Percentiles rank a stretch among this genome's conserved stretches.
Conservation (phyloP, 2,329 filamentous ascomycete species). For the Diplodia seriata region DNA sequence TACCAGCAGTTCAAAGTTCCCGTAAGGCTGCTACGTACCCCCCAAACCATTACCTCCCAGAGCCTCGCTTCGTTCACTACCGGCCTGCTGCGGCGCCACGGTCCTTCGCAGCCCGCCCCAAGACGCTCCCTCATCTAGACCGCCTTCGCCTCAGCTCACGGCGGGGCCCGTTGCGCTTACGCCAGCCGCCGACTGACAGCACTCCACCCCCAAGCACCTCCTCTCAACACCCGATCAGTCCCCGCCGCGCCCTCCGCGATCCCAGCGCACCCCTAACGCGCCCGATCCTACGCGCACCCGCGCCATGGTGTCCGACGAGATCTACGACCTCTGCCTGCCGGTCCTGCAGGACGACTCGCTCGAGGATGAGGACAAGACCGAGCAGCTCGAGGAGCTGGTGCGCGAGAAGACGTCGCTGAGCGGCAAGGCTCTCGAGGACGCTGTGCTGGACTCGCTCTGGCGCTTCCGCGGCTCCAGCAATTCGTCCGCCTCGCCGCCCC, state of each 20-base stretch:
- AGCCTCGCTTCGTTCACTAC: slow-evolving; percentile 24
- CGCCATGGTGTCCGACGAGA: slow-evolving; percentile 86
- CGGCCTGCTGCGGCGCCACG: slow-evolving; percentile 18
- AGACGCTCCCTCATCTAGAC: slow-evolving; percentile 20
- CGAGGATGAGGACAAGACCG: slow-evolving; percentile 94
- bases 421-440: slow-evolving; percentile 83
- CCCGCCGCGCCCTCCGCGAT: slow-evolving; percentile 12
- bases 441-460: slow-evolving; percentile 90
- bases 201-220: slow-evolving; percentile 27
- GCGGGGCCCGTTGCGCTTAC: slow-evolving; percentile 29
- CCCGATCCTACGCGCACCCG: slow-evolving; percentile 2
- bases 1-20: slow-evolving; percentile 11
- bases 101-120: slow-evolving; percentile 16
- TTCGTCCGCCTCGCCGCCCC: slow-evolving; percentile 77
- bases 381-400: slow-evolving; percentile 85
- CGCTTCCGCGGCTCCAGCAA: slow-evolving; percentile 70
- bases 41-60: slow-evolving; percentile 21
- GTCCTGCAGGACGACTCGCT: slow-evolving; percentile 81
- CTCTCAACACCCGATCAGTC: slow-evolving; percentile 1
- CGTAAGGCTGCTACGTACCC: slow-evolving; percentile 17
- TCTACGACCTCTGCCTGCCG: slow-evolving; percentile 89
- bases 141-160: slow-evolving; percentile 23
- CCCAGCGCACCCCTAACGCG: background rate
- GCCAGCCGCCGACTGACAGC: slow-evolving; percentile 30
- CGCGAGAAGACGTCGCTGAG: slow-evolving; percentile 77